Evolutionary conservation across 2,329 filamentous ascomycete species (phyloP).

Genomic region (Alternaria angustiovoidea): DNA sequence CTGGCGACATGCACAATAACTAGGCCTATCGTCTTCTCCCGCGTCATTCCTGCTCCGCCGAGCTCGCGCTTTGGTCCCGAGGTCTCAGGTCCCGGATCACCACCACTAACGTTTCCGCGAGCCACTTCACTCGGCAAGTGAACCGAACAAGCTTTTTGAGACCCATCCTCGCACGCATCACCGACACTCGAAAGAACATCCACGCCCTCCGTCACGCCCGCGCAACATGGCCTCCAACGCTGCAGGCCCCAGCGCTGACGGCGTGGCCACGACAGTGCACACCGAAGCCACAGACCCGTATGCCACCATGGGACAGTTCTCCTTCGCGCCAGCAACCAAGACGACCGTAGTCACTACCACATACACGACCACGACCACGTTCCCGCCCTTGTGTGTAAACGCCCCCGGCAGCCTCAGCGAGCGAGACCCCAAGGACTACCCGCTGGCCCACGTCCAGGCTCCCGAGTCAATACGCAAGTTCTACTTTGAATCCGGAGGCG

Average conservation of each 20-base stretch:
- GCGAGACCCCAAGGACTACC: slow-evolving; percentile 89
- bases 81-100: slow-evolving; percentile 11
- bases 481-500: slow-evolving; percentile 73
- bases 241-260: slow-evolving; percentile 33
- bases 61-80: slow-evolving; percentile 20
- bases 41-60: slow-evolving; percentile 14
- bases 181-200: background rate
- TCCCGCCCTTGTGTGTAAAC: slow-evolving; percentile 83
- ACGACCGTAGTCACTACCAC: slow-evolving; percentile 84
- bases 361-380: slow-evolving; percentile 82
- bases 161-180: background rate
- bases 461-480: slow-evolving; percentile 81
- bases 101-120: slow-evolving; percentile 16
- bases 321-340: slow-evolving; percentile 69
- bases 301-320: slow-evolving; percentile 65
- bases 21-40: slow-evolving; percentile 7
- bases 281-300: slow-evolving; percentile 41
- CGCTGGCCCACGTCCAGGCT: slow-evolving; percentile 82
- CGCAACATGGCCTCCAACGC: slow-evolving; percentile 42
- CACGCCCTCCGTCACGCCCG: slow-evolving; percentile 4
- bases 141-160: slow-evolving; percentile 1
- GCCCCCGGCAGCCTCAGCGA: slow-evolving; percentile 73
- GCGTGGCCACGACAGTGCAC: slow-evolving; percentile 36
- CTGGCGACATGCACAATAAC: slow-evolving; percentile 22
- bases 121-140: slow-evolving; percentile 10